phyloP scores from a whole-genome alignment of 2,329 filamentous ascomycete species.

The Daldinia sp. region DNA sequence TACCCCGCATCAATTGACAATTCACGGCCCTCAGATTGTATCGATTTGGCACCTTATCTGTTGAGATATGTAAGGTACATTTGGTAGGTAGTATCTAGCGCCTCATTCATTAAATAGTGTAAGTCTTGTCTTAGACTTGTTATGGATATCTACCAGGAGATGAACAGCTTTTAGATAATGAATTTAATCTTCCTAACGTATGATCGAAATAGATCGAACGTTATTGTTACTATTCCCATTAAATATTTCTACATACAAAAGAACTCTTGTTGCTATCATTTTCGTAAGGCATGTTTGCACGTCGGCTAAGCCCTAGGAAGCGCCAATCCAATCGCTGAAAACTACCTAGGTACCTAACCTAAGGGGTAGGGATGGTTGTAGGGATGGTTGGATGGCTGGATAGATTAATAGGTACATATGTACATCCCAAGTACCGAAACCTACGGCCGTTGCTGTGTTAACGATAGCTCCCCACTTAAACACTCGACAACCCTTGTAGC shows the following conservation, averaged over 20 bases:
- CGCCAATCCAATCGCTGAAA: neutral
- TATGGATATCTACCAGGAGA: neutral
- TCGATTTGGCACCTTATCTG: neutral
- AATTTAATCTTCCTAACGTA: too few species aligned
- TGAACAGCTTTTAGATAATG: too few species aligned
- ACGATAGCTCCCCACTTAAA: slow-evolving; percentile 35
- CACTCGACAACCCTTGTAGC: slow-evolving; percentile 25
- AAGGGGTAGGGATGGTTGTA: too few species aligned
- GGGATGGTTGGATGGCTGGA: slow-evolving; percentile 4
- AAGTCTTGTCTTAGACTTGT: neutral
- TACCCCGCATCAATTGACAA: slow-evolving; percentile 1
- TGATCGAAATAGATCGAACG: too few species aligned
- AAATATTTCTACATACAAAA: slow-evolving; percentile 1
- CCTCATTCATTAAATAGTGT: neutral
- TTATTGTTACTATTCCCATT: neutral
- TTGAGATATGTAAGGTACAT: neutral
- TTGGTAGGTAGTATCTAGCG: neutral
- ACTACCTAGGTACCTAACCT: too few species aligned
- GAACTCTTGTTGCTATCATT: neutral
- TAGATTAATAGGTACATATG: too few species aligned
- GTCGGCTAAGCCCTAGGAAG: neutral
- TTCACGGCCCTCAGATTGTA: neutral
- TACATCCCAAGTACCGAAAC: neutral
- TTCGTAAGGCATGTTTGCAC: neutral
- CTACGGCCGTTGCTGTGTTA: slow-evolving; percentile 34